Evolutionary conservation across 2,329 filamentous ascomycete genomes (phyloP).

Genomic region (Aspergillus nomiae): DNA sequence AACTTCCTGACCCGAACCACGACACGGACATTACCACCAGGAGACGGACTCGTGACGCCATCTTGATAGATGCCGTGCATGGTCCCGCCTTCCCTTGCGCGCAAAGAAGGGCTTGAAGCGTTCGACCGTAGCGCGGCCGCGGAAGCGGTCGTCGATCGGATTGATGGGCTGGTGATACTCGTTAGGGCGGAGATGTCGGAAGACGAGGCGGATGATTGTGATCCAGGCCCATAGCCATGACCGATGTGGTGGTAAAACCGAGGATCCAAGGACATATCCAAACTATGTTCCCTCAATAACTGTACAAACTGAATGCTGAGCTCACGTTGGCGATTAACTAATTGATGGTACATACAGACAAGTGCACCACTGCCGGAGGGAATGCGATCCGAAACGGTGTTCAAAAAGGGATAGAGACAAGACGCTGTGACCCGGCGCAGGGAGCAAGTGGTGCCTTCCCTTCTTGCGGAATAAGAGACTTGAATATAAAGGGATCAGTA

Average conservation of each 20-base stretch:
- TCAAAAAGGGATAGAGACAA: slow-evolving; percentile 6
- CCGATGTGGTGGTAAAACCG: slow-evolving; percentile 42
- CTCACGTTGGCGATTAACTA: slow-evolving; percentile 42
- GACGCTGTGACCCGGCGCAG: slow-evolving; percentile 8
- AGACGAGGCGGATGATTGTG: slow-evolving; percentile 36
- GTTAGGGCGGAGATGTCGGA: slow-evolving; percentile 37
- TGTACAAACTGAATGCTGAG: slow-evolving; percentile 42
- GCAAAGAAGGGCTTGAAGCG: slow-evolving; percentile 76
- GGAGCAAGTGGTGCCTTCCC: slow-evolving; percentile 9
- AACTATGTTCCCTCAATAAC: slow-evolving; percentile 39
- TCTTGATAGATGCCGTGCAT: slow-evolving; percentile 53
- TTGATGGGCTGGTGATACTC: slow-evolving; percentile 40
- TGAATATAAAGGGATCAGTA: background rate
- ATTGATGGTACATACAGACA: slow-evolving; percentile 44
- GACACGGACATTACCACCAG: slow-evolving; percentile 76
- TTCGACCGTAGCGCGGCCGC: slow-evolving; percentile 55
- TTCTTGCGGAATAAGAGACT: background rate
- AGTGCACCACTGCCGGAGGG: slow-evolving; percentile 22
- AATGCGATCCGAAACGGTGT: slow-evolving; percentile 6
- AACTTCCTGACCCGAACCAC: slow-evolving; percentile 81
- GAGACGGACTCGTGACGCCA: slow-evolving; percentile 51
- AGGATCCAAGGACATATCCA: slow-evolving; percentile 45
- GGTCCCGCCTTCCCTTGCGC: slow-evolving; percentile 69
- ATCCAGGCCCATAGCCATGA: slow-evolving; percentile 32
- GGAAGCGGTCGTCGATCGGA: slow-evolving; percentile 39